A percentile compares a stretch with the other conserved stretches of the same genome.
These are phyloP conservation scores for Umbelopsis isabellina DNA, from an alignment of 192 early-diverging fungal genomes.

Conservation along the genomic window DNA sequence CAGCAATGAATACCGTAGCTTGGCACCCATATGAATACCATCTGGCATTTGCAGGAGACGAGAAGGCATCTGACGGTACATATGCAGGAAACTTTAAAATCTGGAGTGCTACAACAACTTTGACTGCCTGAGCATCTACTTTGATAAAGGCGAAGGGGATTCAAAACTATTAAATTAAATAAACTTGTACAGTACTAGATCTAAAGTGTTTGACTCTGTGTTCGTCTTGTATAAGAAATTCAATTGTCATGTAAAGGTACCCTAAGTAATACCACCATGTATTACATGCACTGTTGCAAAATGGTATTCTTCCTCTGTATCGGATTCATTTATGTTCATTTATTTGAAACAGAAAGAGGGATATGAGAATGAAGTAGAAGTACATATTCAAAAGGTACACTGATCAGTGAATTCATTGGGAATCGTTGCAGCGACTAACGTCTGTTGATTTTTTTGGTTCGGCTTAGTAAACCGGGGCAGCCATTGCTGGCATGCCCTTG, in stretches of 20 bases:
- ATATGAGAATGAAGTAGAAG: too few relatives aligned
- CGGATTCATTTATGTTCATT: too few relatives aligned
- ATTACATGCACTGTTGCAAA: too few relatives aligned
- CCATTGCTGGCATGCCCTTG: constrained; percentile 20
- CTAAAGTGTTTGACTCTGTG: too few relatives aligned
- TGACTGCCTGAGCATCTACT: background rate
- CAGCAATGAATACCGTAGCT: constrained; percentile 74
- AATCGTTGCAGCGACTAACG: background rate
- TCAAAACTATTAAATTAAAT: too few relatives aligned
- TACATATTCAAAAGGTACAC: background rate
- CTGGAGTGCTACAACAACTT: constrained; percentile 36
- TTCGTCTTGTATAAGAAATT: too few relatives aligned
- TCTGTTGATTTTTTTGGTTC: background rate
- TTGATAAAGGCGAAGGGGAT: too few relatives aligned
- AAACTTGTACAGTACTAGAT: too few relatives aligned
- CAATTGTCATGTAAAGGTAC: too few relatives aligned
- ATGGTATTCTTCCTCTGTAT: too few relatives aligned
- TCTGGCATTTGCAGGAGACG: constrained; percentile 80
- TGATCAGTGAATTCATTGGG: background rate
- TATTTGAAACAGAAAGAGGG: too few relatives aligned
- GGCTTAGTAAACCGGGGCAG: constrained; percentile 8
- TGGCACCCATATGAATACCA: constrained; percentile 82
- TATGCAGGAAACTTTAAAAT: constrained; percentile 55
- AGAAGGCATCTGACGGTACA: constrained; percentile 42
- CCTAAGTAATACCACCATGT: too few relatives aligned